Base-by-base conservation (phyloP, 257 asterid genomes). In the Capsicum chinense region DNA sequence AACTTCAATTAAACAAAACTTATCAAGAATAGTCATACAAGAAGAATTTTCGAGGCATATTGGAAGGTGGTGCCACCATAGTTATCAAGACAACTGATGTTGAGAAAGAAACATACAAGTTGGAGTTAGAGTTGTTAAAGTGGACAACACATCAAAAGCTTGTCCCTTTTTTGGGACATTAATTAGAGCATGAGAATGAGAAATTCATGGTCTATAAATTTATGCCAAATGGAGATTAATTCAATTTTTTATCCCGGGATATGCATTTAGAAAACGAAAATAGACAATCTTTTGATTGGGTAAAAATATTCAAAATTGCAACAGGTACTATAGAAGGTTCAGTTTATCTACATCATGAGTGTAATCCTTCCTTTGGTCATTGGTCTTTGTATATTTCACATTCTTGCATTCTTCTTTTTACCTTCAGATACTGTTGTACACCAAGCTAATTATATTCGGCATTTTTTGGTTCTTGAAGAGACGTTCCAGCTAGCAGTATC, bases 401-500 rank as follows among this genome's bases (percentile, higher is more conserved):
- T 62, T 76, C 0, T 64, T 8, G 35, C 37, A 42, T 52, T 39
- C 12, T 64, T 14, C 13, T 84, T 79, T 47, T n/a, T 64, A 16
- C 15, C n/a, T n/a, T 35, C 17, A 47, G 58, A 68, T 80, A 59
- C n/a, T 10, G 19, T 42, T 80, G 52, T 44, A 35, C 37, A 6
- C 62, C 48, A 14, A 64, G 33, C 84, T 79, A 84, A 80, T 56
- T 73, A 35, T 64, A 9, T 82, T 78, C 83, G 74, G 33, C 83
- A 86, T 83, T 57, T 62, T 76, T 21, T 74, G 47, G 37, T 85
- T 37, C 84, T 42, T 88, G 88, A 86, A 94, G 98, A 84, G 95
- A 93, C 88, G 83, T 94, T 87, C 95, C 90, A 92, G 93, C 97
- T 59, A 94, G 97, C 90, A 92, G 95, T 84, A 89, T 94, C 79